Evolutionary conservation across 768 basidiomycete species (phyloP), one percentile per base, ranked within the genome.

Genomic region (Hericium erinaceus): DNA sequence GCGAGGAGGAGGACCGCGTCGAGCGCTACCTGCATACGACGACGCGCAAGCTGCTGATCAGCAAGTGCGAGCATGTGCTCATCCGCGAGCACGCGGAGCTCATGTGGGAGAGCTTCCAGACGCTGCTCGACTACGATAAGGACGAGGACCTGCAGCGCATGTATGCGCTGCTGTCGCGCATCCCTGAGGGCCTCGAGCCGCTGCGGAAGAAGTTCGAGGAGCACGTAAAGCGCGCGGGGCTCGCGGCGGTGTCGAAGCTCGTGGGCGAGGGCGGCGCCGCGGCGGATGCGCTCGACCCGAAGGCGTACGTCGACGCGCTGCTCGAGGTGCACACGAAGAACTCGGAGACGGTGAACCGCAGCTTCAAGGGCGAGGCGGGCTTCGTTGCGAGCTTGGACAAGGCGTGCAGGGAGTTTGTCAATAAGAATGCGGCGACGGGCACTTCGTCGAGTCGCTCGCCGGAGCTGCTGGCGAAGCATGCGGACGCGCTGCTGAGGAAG

Each of bases 361-460:
- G 91, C 67, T 98, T 98, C 77, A 80, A 85, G 60, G 93, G 90
- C 28, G 94, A 98, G 68, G 84, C 90, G 24, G 92, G 92, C 9
- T 99, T 99, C 69, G 88, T 94, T 26, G 92, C 92, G 2, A 88
- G 87, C 70, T 75, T 98, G 54, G 95, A 98, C 72, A 85, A 93
- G 79, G 95, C 95, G 0, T 98, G 93, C 73, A 77, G 92, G 65
- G 92, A 94, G 66, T 98, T 93, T 68, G 92, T 95, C 69, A 99
- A 99, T 70, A 79, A 84, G 48, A 99, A 98, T 68, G 82, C 85
- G 52, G 92, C 91, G 8, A 95, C 93, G 13, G 92, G 92, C 0
- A 74, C 80, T n/a, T 89, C 87, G 1, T 77, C 81, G 0, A 85
- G 86, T 26, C 93, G 89, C 71, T 95, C 92, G 5, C 93, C 95